These are phyloP conservation scores for Penicillium malachiteum DNA, from an alignment of 495 filamentous ascomycete species.

Conservation along the genomic window DNA sequence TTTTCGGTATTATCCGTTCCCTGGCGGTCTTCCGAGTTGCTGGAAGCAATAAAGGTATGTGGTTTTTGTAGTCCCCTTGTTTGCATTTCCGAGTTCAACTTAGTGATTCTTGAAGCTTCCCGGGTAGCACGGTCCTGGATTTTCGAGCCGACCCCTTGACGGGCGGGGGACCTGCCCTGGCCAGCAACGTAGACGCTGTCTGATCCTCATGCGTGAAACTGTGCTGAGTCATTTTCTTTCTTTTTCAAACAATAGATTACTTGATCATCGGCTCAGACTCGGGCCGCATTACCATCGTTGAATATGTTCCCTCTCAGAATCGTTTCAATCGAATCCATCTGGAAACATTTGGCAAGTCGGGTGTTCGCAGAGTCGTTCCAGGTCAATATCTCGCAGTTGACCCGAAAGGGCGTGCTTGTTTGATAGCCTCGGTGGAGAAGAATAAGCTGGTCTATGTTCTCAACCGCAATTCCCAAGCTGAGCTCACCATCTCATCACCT, in stretches of 20 bases:
- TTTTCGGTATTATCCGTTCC: conserved; percentile 90
- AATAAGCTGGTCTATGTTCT: conserved; percentile 99
- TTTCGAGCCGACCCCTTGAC: conserved; percentile 33
- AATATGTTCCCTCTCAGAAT: conserved; percentile 86
- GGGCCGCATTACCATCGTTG: conserved; percentile 88
- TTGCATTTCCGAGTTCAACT: conserved; percentile 64
- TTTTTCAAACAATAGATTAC: conserved; percentile 74
- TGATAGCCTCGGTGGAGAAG: conserved; percentile 94
- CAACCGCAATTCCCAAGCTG: conserved; percentile 90
- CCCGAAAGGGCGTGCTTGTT: conserved; percentile 90
- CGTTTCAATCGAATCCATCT: conserved; percentile 85
- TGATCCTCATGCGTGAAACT: conserved; percentile 33
- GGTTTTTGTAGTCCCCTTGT: conserved; percentile 26
- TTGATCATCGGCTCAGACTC: conserved; percentile 95
- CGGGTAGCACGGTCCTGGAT: conserved; percentile 48
- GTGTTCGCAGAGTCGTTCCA: conserved; percentile 89
- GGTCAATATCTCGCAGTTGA: conserved; percentile 94
- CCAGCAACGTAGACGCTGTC: conserved; percentile 39
- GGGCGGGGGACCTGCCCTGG: conserved; percentile 43
- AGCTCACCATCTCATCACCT: conserved; percentile 93
- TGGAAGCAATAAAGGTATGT: conserved; percentile 95
- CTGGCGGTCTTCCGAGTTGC: conserved; percentile 87
- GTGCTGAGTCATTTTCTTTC: conserved; percentile 56
- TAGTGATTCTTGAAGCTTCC: conserved; percentile 91
- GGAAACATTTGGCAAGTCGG: conserved; percentile 97